Conservation (phyloP, 345 rosid species). For the Populus ilicifolia region DNA sequence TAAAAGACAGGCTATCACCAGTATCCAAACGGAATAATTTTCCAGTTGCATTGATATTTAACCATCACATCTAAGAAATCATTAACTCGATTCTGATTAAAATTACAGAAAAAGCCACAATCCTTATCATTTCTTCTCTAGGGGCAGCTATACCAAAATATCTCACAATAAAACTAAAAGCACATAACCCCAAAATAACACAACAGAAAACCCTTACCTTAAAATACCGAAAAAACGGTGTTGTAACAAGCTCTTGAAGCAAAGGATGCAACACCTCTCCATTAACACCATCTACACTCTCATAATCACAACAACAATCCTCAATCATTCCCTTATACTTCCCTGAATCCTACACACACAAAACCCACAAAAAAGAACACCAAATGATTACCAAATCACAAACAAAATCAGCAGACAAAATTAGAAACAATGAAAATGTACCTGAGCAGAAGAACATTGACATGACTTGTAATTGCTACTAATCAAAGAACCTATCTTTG, state of each 20-base stretch:
- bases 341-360: constrained; percentile 25
- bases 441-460: neutral
- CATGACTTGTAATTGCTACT: neutral
- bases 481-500: neutral
- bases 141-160: neutral
- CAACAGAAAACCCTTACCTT: constrained; percentile 46
- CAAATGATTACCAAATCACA: neutral
- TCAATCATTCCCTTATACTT: constrained; percentile 69
- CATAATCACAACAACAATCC: constrained; percentile 92
- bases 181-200: neutral
- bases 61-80: neutral
- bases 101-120: neutral
- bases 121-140: neutral
- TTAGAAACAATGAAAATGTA: neutral
- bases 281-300: constrained; percentile 32
- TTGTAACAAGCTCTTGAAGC: constrained; percentile 73
- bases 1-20: neutral
- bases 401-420: neutral
- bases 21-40: neutral
- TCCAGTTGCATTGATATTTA: neutral
- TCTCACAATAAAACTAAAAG: neutral
- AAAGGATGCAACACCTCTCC: constrained; percentile 62
- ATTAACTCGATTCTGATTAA: neutral
- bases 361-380: neutral
- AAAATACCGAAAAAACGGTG: constrained; percentile 81